A percentile compares a stretch with the other conserved stretches of the same genome.
phyloP scores from a whole-genome alignment of 805 yeast genomes.

The Yamadazyma akitaensis region DNA sequence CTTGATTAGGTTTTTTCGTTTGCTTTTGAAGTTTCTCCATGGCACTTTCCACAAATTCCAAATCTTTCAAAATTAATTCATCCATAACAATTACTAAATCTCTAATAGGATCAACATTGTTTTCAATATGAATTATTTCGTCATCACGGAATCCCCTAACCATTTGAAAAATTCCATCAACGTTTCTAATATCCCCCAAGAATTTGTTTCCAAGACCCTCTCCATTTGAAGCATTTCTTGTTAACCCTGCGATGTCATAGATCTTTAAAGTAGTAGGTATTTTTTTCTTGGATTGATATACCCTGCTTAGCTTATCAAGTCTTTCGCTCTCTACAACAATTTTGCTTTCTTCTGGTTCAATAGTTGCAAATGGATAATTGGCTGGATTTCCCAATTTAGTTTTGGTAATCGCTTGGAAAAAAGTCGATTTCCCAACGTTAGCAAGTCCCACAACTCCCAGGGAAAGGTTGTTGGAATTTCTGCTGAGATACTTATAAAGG shows the following conservation, averaged over 20 bases:
- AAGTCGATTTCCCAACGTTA: slow-evolving; percentile 51
- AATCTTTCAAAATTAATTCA: slow-evolving; percentile 57
- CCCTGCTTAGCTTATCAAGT: slow-evolving; percentile 43
- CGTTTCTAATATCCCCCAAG: slow-evolving; percentile 64
- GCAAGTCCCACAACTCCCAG: slow-evolving; percentile 58
- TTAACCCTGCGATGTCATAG: slow-evolving; percentile 69
- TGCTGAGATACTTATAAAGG: slow-evolving; percentile 20
- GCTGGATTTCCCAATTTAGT: slow-evolving; percentile 56
- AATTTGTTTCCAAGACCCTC: slow-evolving; percentile 76
- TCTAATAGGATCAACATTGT: slow-evolving; percentile 55
- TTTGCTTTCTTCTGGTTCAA: slow-evolving; percentile 66
- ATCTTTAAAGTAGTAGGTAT: slow-evolving; percentile 57
- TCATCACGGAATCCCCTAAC: slow-evolving; percentile 63
- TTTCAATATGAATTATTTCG: slow-evolving; percentile 63
- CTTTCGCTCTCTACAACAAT: slow-evolving; percentile 51
- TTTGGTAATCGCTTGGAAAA: slow-evolving; percentile 54
- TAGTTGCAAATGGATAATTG: slow-evolving; percentile 69
- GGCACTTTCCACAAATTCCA: slow-evolving; percentile 59
- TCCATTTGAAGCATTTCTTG: slow-evolving; percentile 59
- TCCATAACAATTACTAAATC: slow-evolving; percentile 63
- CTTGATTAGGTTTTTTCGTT: slow-evolving; percentile 28
- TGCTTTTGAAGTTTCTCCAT: slow-evolving; percentile 28
- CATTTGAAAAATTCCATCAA: slow-evolving; percentile 68
- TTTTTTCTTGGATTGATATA: slow-evolving; percentile 49
- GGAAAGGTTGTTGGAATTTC: slow-evolving; percentile 35